phyloP scores from a whole-genome alignment of 768 basidiomycete species.

The Neoboletus subvelutipes region DNA sequence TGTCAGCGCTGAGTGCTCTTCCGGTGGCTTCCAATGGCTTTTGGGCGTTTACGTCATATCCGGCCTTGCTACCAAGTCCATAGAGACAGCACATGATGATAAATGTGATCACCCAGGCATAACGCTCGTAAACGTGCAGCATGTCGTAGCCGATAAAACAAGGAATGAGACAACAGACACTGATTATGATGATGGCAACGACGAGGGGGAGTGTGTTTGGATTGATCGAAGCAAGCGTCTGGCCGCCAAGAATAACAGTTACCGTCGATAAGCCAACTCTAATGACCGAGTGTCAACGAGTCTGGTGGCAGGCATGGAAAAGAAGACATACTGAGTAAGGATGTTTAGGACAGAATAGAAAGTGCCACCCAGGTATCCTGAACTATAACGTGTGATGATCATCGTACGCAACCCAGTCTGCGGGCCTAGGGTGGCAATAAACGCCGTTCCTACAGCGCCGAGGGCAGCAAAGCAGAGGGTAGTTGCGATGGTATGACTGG shows the following conservation, averaged over 20 bases:
- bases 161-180: conserved; percentile 41
- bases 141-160: conserved; percentile 48
- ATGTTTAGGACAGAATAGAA: conserved; percentile 55
- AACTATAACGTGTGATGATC: conserved; percentile 49
- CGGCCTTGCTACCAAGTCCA: conserved; percentile 47
- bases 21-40: conserved; percentile 44
- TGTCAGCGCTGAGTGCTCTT: conserved; percentile 42
- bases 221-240: conserved; percentile 48
- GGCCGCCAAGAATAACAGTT: conserved; percentile 54
- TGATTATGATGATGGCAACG: conserved; percentile 49
- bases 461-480: conserved; percentile 48
- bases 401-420: conserved; percentile 54
- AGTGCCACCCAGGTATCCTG: conserved; percentile 48
- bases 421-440: conserved; percentile 55
- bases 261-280: conserved; percentile 50
- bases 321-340: conserved; percentile 40
- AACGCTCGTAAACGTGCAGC: conserved; percentile 52
- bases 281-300: not conserved
- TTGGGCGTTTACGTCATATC: conserved; percentile 46
- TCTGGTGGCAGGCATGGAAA: not conserved
- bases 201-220: conserved; percentile 44
- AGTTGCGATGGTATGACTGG: conserved; percentile 43
- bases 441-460: conserved; percentile 42
- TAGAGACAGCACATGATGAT: conserved; percentile 52
- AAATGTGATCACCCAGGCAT: conserved; percentile 50